Evolutionary conservation across 345 rosid species (phyloP), one percentile per base, ranked within the genome.

Genomic region (Bretschneidera sinensis): DNA sequence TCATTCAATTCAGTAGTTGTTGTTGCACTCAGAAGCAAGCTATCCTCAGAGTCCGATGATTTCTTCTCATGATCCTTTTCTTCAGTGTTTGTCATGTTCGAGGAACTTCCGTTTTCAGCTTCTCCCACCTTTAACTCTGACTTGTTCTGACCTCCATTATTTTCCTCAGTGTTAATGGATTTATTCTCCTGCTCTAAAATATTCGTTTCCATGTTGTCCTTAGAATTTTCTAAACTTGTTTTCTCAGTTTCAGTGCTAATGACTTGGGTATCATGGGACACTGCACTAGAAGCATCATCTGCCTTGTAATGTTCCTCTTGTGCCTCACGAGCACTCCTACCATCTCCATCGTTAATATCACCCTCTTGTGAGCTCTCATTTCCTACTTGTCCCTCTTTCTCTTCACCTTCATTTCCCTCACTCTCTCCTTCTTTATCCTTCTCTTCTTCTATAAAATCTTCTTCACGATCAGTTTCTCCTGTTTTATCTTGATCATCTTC

Each of bases 271-370:
- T 87, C 95, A 49, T 94, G 97, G 39, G 96, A 72, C 51, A 94
- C 99, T 16, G 97, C 99, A 74, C 95, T 94, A 25, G 97, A 94
- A 68, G 97, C 99, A 76, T 94, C 99, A 67, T 94, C 99, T 13
- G 79, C 96, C 75, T 73, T 86, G 67, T 91, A 91, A 61, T 80
- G 77, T 72, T 80, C 92, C 73, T 91, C 96, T n/a, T 92, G 81
- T 16, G 98, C 98, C 78, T 80, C 96, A 21, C 83, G 86, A 60
- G 76, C 51, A 17, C 63, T 60, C 63, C 67, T 64, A 56, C 69
- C 69, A 17, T 61, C 65, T 48, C 62, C 84, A 47, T 77, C 77
- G 19, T 59, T 76, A 55, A 76, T 77, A 55, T 60, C 64, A 69
- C 68, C 81, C 64, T 81, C 72, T 1, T 19, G 17, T 19, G 49